A percentile compares a stretch with the other conserved stretches of the same genome.
phyloP scores from a whole-genome alignment of 2,329 filamentous ascomycete species.

The Colletotrichum destructivum region DNA sequence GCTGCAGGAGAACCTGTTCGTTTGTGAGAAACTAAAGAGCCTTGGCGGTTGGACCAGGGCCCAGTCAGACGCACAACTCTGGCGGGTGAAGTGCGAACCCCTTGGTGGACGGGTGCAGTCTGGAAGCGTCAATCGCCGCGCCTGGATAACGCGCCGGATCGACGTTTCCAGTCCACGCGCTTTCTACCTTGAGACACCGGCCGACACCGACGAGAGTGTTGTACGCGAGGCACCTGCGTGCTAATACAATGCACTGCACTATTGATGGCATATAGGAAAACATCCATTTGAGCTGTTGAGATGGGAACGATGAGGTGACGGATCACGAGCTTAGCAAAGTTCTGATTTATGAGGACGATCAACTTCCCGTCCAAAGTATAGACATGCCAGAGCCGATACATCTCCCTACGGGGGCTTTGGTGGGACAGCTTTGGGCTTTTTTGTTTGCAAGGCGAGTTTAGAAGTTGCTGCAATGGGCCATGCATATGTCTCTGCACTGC shows the following conservation, averaged over 20 bases:
- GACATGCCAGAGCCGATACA: background rate
- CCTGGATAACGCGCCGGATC: conserved; percentile 29
- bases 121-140: conserved; percentile 9
- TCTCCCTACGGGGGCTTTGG: background rate
- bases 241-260: conserved; percentile 9
- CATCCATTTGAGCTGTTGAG: conserved; percentile 9
- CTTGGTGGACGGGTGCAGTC: background rate
- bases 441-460: conserved; percentile 23
- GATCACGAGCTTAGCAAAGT: background rate
- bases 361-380: conserved; percentile 11
- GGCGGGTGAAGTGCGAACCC: conserved; percentile 12
- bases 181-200: background rate
- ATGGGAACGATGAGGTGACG: background rate
- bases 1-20: background rate
- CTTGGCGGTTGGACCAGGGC: conserved; percentile 23
- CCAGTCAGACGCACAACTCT: conserved; percentile 14
- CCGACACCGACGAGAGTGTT: conserved; percentile 9
- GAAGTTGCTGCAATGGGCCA: background rate
- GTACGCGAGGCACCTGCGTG: background rate
- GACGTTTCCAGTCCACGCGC: conserved; percentile 19
- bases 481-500: background rate
- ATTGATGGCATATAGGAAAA: conserved; percentile 1
- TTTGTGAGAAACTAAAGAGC: background rate
- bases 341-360: background rate
- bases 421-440: conserved; percentile 26